phyloP scores from a whole-genome alignment of 2,329 filamentous ascomycete genomes.

The Colletotrichum orbiculare region DNA sequence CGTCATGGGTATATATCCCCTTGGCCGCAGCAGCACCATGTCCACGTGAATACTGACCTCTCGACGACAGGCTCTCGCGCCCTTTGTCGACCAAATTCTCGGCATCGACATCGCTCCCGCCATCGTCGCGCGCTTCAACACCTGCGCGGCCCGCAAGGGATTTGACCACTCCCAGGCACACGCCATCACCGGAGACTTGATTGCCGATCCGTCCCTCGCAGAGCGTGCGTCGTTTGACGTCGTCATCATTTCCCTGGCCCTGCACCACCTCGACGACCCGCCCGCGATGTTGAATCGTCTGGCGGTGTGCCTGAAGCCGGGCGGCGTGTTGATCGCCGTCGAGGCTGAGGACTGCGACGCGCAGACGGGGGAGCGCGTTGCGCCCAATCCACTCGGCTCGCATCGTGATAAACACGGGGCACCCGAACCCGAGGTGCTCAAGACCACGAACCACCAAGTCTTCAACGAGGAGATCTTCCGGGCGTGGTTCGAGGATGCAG shows the following conservation, averaged over 20 bases:
- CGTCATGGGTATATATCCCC: slow-evolving; percentile 33
- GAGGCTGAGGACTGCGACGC: slow-evolving; percentile 42
- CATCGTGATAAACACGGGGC: slow-evolving; percentile 29
- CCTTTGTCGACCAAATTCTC: slow-evolving; percentile 44
- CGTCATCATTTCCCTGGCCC: slow-evolving; percentile 48
- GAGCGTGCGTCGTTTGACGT: slow-evolving; percentile 45
- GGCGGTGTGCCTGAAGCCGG: slow-evolving; percentile 42
- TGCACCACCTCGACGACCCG: slow-evolving; percentile 49
- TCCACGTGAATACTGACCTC: not conserved
- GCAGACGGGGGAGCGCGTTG: not conserved
- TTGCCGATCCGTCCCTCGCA: slow-evolving; percentile 38
- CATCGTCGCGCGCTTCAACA: slow-evolving; percentile 48
- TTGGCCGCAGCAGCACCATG: not conserved
- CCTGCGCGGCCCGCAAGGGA: slow-evolving; percentile 40
- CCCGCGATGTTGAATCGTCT: slow-evolving; percentile 43
- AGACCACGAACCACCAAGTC: slow-evolving; percentile 39
- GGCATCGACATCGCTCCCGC: slow-evolving; percentile 49
- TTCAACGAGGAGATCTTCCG: slow-evolving; percentile 41
- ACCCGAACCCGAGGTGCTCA: slow-evolving; percentile 19
- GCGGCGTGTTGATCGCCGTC: slow-evolving; percentile 47
- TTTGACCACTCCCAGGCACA: slow-evolving; percentile 41
- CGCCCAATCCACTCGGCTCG: slow-evolving; percentile 19
- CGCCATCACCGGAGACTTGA: slow-evolving; percentile 46
- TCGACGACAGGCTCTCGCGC: slow-evolving; percentile 43
- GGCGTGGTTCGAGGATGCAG: slow-evolving; percentile 46